These are phyloP conservation scores for Pulveroboletus frians DNA, from an alignment of 768 basidiomycete genomes.

Conservation along the genomic window DNA sequence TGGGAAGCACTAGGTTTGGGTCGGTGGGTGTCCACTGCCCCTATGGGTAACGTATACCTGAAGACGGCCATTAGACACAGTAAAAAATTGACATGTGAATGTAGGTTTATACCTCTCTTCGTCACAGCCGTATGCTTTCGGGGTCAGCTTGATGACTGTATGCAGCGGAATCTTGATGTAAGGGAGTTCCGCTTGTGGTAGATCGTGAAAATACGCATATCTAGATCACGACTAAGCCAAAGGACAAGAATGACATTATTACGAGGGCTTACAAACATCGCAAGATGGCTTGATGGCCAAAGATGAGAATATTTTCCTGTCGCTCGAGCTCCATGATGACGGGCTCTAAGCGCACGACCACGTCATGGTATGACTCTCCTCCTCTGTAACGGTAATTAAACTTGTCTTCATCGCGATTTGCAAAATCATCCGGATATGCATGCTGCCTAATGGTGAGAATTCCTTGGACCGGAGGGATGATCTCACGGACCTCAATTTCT, in stretches of 20 bases:
- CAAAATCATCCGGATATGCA: constrained; percentile 97
- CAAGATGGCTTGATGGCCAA: constrained; percentile 92
- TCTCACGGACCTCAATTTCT: constrained; percentile 79
- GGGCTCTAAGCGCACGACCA: constrained; percentile 90
- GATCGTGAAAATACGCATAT: constrained; percentile 94
- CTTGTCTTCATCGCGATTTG: constrained; percentile 97
- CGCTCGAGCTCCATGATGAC: constrained; percentile 99
- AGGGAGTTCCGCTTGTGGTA: constrained; percentile 89
- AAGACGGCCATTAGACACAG: constrained; percentile 1
- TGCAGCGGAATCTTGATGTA: constrained; percentile 98
- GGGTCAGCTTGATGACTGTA: constrained; percentile 97
- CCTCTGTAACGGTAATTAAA: constrained; percentile 98
- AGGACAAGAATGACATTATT: not conserved
- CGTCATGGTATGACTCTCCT: constrained; percentile 97
- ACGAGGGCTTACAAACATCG: constrained; percentile 58
- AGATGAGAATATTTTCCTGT: constrained; percentile 94
- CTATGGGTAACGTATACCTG: constrained; percentile 86
- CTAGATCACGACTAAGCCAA: constrained; percentile 34
- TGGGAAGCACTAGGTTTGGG: constrained; percentile 39
- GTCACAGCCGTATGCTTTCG: constrained; percentile 97
- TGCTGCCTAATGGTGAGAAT: constrained; percentile 41
- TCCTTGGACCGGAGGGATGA: not conserved
- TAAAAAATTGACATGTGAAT: not conserved
- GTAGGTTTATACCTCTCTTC: constrained; percentile 70
- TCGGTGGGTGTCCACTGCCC: constrained; percentile 92